Base-by-base conservation (phyloP, 108 stramenopile species). In the Pelagomonas calceolata region DNA sequence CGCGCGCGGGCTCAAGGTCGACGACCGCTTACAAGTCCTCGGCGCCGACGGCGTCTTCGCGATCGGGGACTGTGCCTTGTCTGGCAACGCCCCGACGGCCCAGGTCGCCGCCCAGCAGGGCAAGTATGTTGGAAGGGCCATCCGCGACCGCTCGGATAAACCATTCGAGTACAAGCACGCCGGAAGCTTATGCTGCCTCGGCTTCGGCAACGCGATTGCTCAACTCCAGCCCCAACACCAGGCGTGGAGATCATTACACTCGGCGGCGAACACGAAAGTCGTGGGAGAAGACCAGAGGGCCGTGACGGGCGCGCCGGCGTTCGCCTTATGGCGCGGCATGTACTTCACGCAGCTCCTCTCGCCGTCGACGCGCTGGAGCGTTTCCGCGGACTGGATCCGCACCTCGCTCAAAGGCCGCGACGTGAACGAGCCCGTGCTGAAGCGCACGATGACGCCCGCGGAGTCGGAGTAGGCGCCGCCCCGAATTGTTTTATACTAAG, bases 341-440 rank as follows among this genome's bases (percentile, higher is more conserved):
- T 90, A 90, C 68, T 87, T 85, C 80, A 83, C 87, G 30, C 85
- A 87, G 75, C 83, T 80, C n/a, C 78, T 85, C 29, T 82, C 81
- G 33, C 82, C 69, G 51, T 36, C 77, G 30, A 86, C 84, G 78
- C 87, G 87, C 72, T 73, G 81, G 26, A 73, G 85, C 31, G 81
- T 89, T n/a, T 82, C 83, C 5, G 80, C 81, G 84, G 83, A 86
- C 68, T 89, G 88, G 88, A 66, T 87, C 35, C n/a, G n/a, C n/a
- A n/a, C n/a, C n/a, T n/a, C n/a, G n/a, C n/a, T n/a, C n/a, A n/a
- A n/a, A n/a, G n/a, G n/a, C n/a, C n/a, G n/a, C n/a, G n/a, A n/a
- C n/a, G n/a, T n/a, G n/a, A n/a, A n/a, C n/a, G n/a, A n/a, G n/a
- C n/a, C n/a, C n/a, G n/a, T n/a, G n/a, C n/a, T n/a, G n/a, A n/a